phyloP scores from a whole-genome alignment of 2,329 filamentous ascomycete genomes.

The Camillea tinctor region DNA sequence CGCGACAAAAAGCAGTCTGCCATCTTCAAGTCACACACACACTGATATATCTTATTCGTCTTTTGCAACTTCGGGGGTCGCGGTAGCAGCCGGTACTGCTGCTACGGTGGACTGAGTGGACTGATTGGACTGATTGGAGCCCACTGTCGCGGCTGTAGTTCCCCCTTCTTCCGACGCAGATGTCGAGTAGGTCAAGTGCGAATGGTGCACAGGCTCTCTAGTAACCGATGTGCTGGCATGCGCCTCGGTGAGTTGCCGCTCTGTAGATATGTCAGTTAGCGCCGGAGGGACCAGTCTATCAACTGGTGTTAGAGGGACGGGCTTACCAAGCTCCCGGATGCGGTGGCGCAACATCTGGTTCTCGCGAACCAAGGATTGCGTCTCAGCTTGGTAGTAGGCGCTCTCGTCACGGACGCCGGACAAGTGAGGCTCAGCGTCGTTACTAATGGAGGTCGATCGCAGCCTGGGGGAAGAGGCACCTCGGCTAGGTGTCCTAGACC shows the following conservation, averaged over 20 bases:
- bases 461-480: slow-evolving; percentile 55
- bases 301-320: background rate
- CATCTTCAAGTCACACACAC: background rate
- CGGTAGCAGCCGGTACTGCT: no score
- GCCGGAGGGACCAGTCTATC: slow-evolving; percentile 15
- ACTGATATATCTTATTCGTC: slow-evolving; percentile 18
- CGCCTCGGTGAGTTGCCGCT: slow-evolving; percentile 51
- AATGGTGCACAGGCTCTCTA: slow-evolving; percentile 49
- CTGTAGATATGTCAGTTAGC: slow-evolving; percentile 34
- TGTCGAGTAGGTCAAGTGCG: slow-evolving; percentile 47
- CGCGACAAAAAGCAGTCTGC: slow-evolving; percentile 3
- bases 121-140: slow-evolving; percentile 10
- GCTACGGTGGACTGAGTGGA: slow-evolving; percentile 10
- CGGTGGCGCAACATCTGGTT: slow-evolving; percentile 80
- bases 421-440: slow-evolving; percentile 57
- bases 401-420: slow-evolving; percentile 70
- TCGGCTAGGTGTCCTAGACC: slow-evolving; percentile 59
- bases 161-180: slow-evolving; percentile 43
- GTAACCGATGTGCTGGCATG: slow-evolving; percentile 36
- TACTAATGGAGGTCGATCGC: slow-evolving; percentile 57
- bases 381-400: slow-evolving; percentile 80
- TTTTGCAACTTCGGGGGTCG: slow-evolving; percentile 19
- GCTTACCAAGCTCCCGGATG: slow-evolving; percentile 67
- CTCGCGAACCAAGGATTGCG: slow-evolving; percentile 72
- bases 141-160: slow-evolving; percentile 6